These are phyloP conservation scores for Mycena kentingensis DNA, from an alignment of 768 basidiomycete genomes.

Conservation along the genomic window DNA sequence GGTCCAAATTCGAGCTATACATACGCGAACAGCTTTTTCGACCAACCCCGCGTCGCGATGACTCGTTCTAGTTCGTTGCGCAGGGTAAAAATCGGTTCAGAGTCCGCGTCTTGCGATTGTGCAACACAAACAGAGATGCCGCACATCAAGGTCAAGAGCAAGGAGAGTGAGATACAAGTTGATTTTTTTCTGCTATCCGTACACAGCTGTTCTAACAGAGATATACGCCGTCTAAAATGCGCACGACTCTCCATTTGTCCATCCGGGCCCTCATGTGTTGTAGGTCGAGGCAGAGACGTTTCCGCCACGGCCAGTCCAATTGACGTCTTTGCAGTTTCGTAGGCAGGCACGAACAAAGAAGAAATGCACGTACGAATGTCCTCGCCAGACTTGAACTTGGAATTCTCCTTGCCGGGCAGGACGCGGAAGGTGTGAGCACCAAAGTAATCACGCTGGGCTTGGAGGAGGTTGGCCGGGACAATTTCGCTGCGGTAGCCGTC, in stretches of 20 bases:
- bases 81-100: conserved; percentile 29
- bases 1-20: conserved; percentile 3
- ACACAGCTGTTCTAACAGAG: conserved; percentile 20
- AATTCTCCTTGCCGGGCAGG: conserved; percentile 88
- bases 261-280: conserved; percentile 42
- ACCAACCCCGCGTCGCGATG: conserved; percentile 64
- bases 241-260: conserved; percentile 8
- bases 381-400: conserved; percentile 72
- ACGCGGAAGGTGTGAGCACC: conserved; percentile 98
- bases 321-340: conserved; percentile 64
- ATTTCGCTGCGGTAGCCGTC: conserved; percentile 97
- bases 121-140: conserved; percentile 62
- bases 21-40: not conserved
- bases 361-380: conserved; percentile 78
- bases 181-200: conserved; percentile 9
- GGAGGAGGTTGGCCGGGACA: conserved; percentile 91
- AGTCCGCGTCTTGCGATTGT: conserved; percentile 20
- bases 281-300: conserved; percentile 91
- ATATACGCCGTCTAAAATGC: conserved; percentile 16
- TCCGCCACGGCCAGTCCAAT: conserved; percentile 98
- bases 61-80: conserved; percentile 41
- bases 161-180: conserved; percentile 14
- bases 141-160: conserved; percentile 52
- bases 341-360: conserved; percentile 2
- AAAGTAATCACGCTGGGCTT: conserved; percentile 99